A percentile compares a stretch with the other conserved stretches of the same genome.
These are phyloP conservation scores for Lachnellula hyalina DNA, from an alignment of 2,329 filamentous ascomycete genomes.

Conservation along the genomic window DNA sequence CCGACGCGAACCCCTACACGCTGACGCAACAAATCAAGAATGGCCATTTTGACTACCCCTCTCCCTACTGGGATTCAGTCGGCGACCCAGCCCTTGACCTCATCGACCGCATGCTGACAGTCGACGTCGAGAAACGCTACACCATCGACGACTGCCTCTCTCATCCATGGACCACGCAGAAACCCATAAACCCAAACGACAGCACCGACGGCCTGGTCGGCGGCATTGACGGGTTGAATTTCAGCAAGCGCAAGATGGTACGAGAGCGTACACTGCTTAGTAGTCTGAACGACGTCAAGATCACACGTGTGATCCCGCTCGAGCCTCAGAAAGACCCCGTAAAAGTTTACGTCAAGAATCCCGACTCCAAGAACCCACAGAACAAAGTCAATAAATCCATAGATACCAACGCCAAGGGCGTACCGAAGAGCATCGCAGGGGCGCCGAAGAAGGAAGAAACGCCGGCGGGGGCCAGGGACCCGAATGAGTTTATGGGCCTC, in stretches of 20 bases:
- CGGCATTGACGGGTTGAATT: conserved; percentile 76
- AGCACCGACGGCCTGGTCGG: conserved; percentile 90
- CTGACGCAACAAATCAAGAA: conserved; percentile 85
- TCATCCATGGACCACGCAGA: conserved; percentile 81
- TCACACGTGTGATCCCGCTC: conserved; percentile 53
- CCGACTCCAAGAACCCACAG: conserved; percentile 37
- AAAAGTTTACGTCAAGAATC: conserved; percentile 73
- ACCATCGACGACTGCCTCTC: conserved; percentile 86
- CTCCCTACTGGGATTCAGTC: conserved; percentile 90
- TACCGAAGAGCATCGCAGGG: conserved; percentile 18
- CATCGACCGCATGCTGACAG: conserved; percentile 91
- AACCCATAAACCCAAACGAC: conserved; percentile 59
- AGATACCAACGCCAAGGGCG: conserved; percentile 28
- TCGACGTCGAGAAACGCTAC: conserved; percentile 76
- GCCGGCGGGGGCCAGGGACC: conserved; percentile 61
- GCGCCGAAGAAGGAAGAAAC: conserved; percentile 52
- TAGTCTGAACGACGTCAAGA: conserved; percentile 69
- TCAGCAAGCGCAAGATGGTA: conserved; percentile 71
- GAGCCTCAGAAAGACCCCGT: conserved; percentile 51
- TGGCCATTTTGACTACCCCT: conserved; percentile 89
- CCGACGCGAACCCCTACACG: conserved; percentile 74
- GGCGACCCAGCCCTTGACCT: conserved; percentile 83
- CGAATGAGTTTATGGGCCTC: conserved; percentile 75
- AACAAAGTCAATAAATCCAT: conserved; percentile 39
- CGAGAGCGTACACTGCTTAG: conserved; percentile 84